Evolutionary conservation across 2,329 filamentous ascomycete genomes (phyloP).

Genomic region (Cercospora citrullina): DNA sequence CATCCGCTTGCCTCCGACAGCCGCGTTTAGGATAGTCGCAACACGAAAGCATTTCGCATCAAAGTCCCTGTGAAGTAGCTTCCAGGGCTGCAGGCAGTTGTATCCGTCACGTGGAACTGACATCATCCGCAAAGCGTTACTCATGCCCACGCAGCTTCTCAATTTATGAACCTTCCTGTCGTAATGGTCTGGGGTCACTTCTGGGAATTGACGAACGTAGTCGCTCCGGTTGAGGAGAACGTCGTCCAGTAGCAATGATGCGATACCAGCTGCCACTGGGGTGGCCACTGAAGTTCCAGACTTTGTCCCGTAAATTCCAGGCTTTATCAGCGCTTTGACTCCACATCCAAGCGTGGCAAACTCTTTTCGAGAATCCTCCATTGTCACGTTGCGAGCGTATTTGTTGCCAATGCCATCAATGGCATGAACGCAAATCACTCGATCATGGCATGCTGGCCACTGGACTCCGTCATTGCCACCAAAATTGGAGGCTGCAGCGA

Average conservation of each 20-base stretch:
- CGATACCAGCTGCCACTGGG: not conserved
- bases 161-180: not conserved
- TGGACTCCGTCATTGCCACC: not conserved
- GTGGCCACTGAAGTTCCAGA: slow-evolving; percentile 5
- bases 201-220: not conserved
- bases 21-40: not conserved
- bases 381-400: not conserved
- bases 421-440: not conserved
- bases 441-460: not conserved
- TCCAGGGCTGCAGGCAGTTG: not conserved
- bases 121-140: not conserved
- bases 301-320: not conserved
- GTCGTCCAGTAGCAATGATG: not conserved
- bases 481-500: slow-evolving; percentile 1
- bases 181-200: not conserved
- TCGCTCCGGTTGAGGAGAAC: not conserved
- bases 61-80: not conserved
- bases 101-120: not conserved
- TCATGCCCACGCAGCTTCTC: not conserved
- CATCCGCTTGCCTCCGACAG: not conserved
- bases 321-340: not conserved
- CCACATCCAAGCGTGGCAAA: not conserved
- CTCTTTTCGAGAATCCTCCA: not conserved
- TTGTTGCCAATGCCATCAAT: slow-evolving; percentile 1
- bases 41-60: not conserved